Base-by-base conservation (phyloP, 2,329 filamentous ascomycete species). In the Ambrosiella cleistominuta region DNA sequence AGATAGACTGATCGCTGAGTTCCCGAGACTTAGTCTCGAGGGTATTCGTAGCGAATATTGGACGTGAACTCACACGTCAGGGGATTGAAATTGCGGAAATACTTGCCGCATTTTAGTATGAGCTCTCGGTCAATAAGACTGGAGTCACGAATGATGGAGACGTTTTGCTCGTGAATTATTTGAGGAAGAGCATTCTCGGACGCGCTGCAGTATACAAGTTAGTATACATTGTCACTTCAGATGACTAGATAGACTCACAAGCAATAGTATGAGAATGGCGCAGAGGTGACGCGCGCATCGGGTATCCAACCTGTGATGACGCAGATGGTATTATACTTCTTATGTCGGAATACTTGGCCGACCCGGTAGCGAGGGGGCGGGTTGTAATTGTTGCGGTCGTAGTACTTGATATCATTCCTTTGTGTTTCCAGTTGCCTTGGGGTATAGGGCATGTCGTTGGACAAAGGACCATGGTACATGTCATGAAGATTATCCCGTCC, bases 31-130 rank as follows among this genome's bases (percentile, higher is more conserved):
- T 62, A 95, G 69, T 94, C 88, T 66, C 95, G 85, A 0, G 91
- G 91, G 69, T 89, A 96, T 65, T 90, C 82, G 64, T 94, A 87
- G 64, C 71, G 70, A 38, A 79, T 66, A 68, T 96, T 97, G 64
- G 88, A 95, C 38, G 95, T 76, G 71, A 97, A 98, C 3, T 71
- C 74, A 63, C 80, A 80, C 0, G 70, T 74, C 39, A 71, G 72
- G 3, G 68, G 66, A 69, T 96, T 87, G 75, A 89, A 97, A 47
- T 88, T 76, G 69, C 88, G 94, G 69, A 98, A 97, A 68, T 87
- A 88, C 64, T 83, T 85, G 0, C 93, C 93, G 2, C 89, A 88
- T 63, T 86, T 70, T 51, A 75, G 74, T 66, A 88, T 77, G 62
- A 94, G 73, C 27, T 78, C 64, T 1, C 84, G 74, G 27, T n/a